A percentile compares a stretch with the other conserved stretches of the same genome.
These are phyloP conservation scores for Pseudogymnoascus sp. DNA, from an alignment of 2,329 filamentous ascomycete genomes.

Conservation along the genomic window DNA sequence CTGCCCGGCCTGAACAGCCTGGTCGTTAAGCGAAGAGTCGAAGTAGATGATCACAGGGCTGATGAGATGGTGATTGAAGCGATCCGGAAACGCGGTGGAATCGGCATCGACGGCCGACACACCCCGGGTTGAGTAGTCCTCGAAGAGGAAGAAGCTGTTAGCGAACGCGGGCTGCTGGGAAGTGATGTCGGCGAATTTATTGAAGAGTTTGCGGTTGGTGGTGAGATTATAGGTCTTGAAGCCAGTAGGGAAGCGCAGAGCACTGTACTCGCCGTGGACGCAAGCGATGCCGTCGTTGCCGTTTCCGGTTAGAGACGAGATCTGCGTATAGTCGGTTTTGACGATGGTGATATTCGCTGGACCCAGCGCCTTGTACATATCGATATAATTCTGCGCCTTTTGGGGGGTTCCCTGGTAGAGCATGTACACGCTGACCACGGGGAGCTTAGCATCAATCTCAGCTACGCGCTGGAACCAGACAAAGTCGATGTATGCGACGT, in stretches of 20 bases:
- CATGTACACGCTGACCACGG: conserved; percentile 27
- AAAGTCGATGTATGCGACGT: conserved; percentile 40
- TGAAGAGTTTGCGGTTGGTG: conserved; percentile 15
- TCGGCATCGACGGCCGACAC: conserved; percentile 32
- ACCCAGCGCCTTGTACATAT: background rate
- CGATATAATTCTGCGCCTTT: background rate
- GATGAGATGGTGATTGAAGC: conserved; percentile 30
- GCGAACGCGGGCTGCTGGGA: background rate
- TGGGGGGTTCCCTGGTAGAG: conserved; percentile 33
- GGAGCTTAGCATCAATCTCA: conserved; percentile 32
- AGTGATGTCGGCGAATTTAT: conserved; percentile 17
- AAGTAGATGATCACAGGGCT: conserved; percentile 1
- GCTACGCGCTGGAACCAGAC: conserved; percentile 39
- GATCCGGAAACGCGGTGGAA: conserved; percentile 39
- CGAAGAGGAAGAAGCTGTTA: conserved; percentile 39
- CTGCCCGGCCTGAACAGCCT: background rate
- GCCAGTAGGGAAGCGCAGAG: conserved; percentile 7
- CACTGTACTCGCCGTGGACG: background rate
- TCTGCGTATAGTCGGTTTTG: background rate
- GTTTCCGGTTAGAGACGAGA: background rate
- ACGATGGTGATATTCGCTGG: background rate
- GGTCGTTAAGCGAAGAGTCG: background rate
- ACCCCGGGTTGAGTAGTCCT: conserved; percentile 44
- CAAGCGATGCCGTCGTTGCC: background rate
- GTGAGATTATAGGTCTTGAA: conserved; percentile 9